These are phyloP conservation scores for Xylaria sp. DNA, from an alignment of 2,329 filamentous ascomycete genomes.

Conservation along the genomic window DNA sequence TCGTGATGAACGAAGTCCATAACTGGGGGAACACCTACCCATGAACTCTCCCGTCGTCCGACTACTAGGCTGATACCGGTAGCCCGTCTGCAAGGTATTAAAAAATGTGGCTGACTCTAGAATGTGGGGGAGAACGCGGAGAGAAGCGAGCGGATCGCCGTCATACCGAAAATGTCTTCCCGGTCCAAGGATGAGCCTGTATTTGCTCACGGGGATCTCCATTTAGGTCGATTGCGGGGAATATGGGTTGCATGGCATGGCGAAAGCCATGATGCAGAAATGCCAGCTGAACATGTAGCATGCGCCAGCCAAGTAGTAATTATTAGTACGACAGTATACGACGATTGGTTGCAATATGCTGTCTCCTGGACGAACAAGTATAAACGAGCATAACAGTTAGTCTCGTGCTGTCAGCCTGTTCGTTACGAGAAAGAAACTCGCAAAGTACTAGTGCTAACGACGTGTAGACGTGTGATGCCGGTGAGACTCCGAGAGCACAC, in stretches of 20 bases:
- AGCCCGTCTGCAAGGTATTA: neutral
- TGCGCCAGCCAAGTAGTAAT: neutral
- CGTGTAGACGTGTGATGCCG: conserved; percentile 33
- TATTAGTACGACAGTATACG: conserved; percentile 3
- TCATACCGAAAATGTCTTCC: neutral
- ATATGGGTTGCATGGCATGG: neutral
- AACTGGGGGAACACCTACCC: conserved; percentile 2
- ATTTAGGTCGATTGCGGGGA: conserved; percentile 15
- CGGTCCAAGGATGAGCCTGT: conserved; percentile 2
- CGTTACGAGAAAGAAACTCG: conserved; percentile 15
- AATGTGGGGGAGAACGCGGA: conserved; percentile 27
- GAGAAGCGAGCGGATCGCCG: neutral
- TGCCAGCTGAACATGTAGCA: conserved; percentile 11
- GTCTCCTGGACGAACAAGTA: neutral
- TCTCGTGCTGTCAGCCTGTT: too few species aligned
- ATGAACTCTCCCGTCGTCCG: neutral
- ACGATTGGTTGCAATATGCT: neutral
- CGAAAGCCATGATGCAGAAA: neutral
- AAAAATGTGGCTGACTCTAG: neutral
- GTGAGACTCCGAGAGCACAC: conserved; percentile 35
- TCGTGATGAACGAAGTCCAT: neutral
- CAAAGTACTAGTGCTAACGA: conserved; percentile 30
- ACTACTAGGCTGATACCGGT: neutral
- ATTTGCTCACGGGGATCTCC: conserved; percentile 4
- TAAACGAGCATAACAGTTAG: too few species aligned